phyloP scores from a whole-genome alignment of 2,329 filamentous ascomycete genomes.

The Fusarium coicis region DNA sequence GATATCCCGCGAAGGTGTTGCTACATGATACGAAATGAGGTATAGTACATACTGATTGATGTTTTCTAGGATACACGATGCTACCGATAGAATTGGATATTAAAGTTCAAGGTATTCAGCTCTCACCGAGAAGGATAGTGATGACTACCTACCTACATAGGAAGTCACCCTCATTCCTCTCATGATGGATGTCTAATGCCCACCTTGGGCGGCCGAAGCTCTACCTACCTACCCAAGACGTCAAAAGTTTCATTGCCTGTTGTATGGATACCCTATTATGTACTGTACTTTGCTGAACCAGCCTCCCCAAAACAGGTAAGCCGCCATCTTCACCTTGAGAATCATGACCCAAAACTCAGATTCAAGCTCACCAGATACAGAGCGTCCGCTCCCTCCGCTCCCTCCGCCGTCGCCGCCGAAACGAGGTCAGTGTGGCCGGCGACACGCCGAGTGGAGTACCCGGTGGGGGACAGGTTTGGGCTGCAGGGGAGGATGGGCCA shows the following conservation, averaged over 20 bases:
- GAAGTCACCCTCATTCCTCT: not conserved
- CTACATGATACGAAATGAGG: slow-evolving; percentile 5
- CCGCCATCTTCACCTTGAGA: slow-evolving; percentile 19
- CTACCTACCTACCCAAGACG: not conserved
- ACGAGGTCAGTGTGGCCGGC: slow-evolving; percentile 38
- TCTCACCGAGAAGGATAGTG: not conserved
- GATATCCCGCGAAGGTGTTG: slow-evolving; percentile 29
- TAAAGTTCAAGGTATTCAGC: not conserved
- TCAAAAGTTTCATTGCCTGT: not conserved
- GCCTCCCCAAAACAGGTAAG: slow-evolving; percentile 26
- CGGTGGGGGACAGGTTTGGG: slow-evolving; percentile 34
- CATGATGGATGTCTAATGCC: slow-evolving; percentile 7
- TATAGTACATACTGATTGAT: not conserved
- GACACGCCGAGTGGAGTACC: slow-evolving; percentile 42
- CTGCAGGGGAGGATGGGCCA: slow-evolving; percentile 16
- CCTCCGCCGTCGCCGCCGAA: slow-evolving; percentile 34
- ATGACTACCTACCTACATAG: not conserved
- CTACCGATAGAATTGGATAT: not conserved
- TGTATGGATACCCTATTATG: not conserved
- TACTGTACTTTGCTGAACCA: not conserved
- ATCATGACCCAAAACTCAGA: slow-evolving; percentile 30
- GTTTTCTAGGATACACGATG: not conserved
- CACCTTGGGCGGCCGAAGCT: not conserved
- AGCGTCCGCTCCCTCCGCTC: slow-evolving; percentile 18
- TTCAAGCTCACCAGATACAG: slow-evolving; percentile 30